Base-by-base conservation (phyloP, 305 asterid genomes). In the Andrographis paniculata region DNA sequence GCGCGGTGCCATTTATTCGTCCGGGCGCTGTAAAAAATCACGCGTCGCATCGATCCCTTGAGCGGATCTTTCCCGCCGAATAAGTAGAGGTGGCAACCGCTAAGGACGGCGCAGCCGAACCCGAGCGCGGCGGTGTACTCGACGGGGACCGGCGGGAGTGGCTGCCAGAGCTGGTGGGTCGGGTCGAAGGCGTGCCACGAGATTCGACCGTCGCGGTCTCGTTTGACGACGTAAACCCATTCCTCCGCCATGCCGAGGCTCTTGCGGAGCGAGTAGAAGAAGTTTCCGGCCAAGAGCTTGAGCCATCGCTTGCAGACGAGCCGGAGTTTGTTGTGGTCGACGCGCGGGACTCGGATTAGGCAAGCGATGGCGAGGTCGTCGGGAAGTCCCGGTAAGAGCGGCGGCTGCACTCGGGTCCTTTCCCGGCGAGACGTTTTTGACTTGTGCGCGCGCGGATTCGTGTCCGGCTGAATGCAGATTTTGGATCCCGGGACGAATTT, bases 171-270 rank as follows among this genome's bases (percentile, higher is more conserved):
- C 53, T 88, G 97, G 68, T 80, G 75, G 22, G 77, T 81, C 0
- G 97, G 91, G 52, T 87, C 97, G 43, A 87, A 87, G 21, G 97
- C 97, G 56, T 84, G 97, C 97, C 97, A 87, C 1, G 97, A 84
- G 33, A 80, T 77, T 40, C 86, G 73, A 3, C 95, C 94, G 24
- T 87, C 97, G 3, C 92, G 94, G 24, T 87, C 97, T 46, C 97
- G 48, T 72, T 87, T 87, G 27, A 84, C 58, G 56, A 81, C 88
- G 1, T 80, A 87, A 3, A 84, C 92, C 97, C 97, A 87, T 65
- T 87, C 97, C 61, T 87, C 97, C 0, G 94, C 94, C 87, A 87
- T 80, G 15, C 97, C 95, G 31, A 79, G 87, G 65, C 77, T 78
- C 61, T 77, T 87, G 46, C 97, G 58, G 3, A 80, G 91, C 23